A percentile compares a stretch with the other conserved stretches of the same genome.
These are phyloP conservation scores for Hypericum perforatum DNA, from an alignment of 345 rosid species.

Conservation along the genomic window DNA sequence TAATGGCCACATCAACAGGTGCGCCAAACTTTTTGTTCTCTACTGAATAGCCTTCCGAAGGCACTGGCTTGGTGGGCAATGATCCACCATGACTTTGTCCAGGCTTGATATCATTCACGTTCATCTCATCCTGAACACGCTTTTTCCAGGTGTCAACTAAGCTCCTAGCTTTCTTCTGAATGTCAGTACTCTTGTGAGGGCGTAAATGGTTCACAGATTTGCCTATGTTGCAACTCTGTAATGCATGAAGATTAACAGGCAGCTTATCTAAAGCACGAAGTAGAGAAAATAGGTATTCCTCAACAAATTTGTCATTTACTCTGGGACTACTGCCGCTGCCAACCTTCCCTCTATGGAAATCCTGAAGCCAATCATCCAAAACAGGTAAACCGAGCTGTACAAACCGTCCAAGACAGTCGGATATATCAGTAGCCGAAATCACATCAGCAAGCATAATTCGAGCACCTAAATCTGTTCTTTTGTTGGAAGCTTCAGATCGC, in stretches of 20 bases:
- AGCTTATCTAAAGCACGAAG: constrained; percentile 7
- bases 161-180: constrained; percentile 10
- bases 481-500: neutral
- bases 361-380: constrained; percentile 8
- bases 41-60: constrained; percentile 1
- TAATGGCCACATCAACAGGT: neutral
- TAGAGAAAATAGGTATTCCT: constrained; percentile 1
- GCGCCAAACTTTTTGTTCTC: constrained; percentile 1
- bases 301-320: constrained; percentile 3
- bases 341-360: constrained; percentile 4
- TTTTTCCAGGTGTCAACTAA: constrained; percentile 10
- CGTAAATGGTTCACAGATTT: constrained; percentile 8
- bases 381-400: constrained; percentile 6
- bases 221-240: constrained; percentile 6
- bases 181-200: constrained; percentile 2
- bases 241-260: constrained; percentile 6
- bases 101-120: neutral
- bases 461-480: constrained; percentile 4
- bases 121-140: constrained; percentile 7
- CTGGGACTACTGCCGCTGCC: constrained; percentile 7
- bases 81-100: constrained; percentile 2
- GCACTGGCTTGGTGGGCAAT: constrained; percentile 1
- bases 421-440: constrained; percentile 1
- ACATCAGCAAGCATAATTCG: constrained; percentile 1
- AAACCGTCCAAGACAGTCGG: constrained; percentile 5